Evolutionary conservation across 139 green algal genomes (phyloP).

Genomic region (Coccomyxa sp.): DNA sequence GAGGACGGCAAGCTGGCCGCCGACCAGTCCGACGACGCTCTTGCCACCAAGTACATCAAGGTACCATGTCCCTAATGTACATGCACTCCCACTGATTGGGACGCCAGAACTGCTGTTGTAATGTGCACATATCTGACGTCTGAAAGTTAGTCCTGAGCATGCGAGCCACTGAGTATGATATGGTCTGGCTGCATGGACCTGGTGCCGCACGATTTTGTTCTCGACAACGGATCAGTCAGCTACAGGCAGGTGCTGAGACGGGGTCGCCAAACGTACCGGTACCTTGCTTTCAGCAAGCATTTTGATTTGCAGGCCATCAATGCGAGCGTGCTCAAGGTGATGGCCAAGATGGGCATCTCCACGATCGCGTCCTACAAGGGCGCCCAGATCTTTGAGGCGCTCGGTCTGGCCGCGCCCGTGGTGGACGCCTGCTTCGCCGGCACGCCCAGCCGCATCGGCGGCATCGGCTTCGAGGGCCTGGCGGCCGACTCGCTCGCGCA

Average conservation of each 20-base stretch:
- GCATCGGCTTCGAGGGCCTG: constrained; percentile 53
- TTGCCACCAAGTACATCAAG: constrained; percentile 80
- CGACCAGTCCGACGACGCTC: constrained; percentile 32
- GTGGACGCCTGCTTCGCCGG: constrained; percentile 83
- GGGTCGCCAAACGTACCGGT: too few species aligned
- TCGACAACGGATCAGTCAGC: too few species aligned
- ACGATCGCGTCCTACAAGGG: constrained; percentile 95
- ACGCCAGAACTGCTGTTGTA: not conserved
- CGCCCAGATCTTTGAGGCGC: constrained; percentile 95
- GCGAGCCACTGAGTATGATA: too few species aligned
- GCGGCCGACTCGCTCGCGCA: constrained; percentile 66
- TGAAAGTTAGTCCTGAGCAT: too few species aligned
- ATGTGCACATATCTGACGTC: not conserved
- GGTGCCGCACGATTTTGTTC: too few species aligned
- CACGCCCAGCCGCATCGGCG: constrained; percentile 78
- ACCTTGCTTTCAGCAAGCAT: too few species aligned
- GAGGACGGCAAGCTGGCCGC: constrained; percentile 66
- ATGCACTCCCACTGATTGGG: not conserved
- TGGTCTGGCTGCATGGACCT: too few species aligned
- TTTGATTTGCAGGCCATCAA: constrained; percentile 32
- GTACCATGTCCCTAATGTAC: not conserved
- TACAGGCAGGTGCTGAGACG: too few species aligned
- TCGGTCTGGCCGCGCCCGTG: constrained; percentile 79
- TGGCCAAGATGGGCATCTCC: constrained; percentile 97
- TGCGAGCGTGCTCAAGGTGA: constrained; percentile 67